A percentile compares a stretch with the other conserved stretches of the same genome.
Conservation (phyloP, 2,329 filamentous ascomycete species). For the Endocalyx cinctus region DNA sequence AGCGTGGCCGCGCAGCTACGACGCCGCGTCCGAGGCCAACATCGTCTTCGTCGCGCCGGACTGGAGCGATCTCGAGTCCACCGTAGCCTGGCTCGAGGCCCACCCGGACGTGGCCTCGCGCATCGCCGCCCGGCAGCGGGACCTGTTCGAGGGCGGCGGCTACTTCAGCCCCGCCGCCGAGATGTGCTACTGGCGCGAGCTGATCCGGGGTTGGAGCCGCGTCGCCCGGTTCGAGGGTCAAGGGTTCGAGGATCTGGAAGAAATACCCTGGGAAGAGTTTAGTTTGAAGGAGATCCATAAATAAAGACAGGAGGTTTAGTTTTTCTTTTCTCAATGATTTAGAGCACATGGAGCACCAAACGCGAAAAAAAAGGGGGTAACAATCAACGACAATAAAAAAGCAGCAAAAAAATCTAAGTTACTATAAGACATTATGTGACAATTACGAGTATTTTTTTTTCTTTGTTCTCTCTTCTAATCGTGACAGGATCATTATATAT, state of each 20-base stretch:
- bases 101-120: slow-evolving; percentile 39
- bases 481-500: too few relatives aligned
- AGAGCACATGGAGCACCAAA: too few relatives aligned
- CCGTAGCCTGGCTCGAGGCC: slow-evolving; percentile 39
- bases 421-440: too few relatives aligned
- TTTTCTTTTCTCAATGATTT: neutral
- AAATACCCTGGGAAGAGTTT: slow-evolving; percentile 37
- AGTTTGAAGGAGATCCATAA: slow-evolving; percentile 25
- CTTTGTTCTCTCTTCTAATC: too few relatives aligned
- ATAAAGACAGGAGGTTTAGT: slow-evolving; percentile 5
- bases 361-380: too few relatives aligned
- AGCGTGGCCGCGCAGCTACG: slow-evolving; percentile 34
- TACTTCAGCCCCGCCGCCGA: slow-evolving; percentile 48
- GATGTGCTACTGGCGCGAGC: slow-evolving; percentile 47
- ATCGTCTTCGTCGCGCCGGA: slow-evolving; percentile 46
- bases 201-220: slow-evolving; percentile 42
- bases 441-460: too few relatives aligned
- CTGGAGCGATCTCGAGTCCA: slow-evolving; percentile 46
- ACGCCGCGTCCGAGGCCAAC: slow-evolving; percentile 19
- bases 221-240: slow-evolving; percentile 33
- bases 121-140: slow-evolving; percentile 44
- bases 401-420: too few relatives aligned
- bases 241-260: slow-evolving; percentile 29
- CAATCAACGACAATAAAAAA: too few relatives aligned
- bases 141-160: slow-evolving; percentile 36